Evolutionary conservation across 331 rosid genomes (phyloP), one percentile per base, ranked within the genome.

Genomic region (Ulmus americana): DNA sequence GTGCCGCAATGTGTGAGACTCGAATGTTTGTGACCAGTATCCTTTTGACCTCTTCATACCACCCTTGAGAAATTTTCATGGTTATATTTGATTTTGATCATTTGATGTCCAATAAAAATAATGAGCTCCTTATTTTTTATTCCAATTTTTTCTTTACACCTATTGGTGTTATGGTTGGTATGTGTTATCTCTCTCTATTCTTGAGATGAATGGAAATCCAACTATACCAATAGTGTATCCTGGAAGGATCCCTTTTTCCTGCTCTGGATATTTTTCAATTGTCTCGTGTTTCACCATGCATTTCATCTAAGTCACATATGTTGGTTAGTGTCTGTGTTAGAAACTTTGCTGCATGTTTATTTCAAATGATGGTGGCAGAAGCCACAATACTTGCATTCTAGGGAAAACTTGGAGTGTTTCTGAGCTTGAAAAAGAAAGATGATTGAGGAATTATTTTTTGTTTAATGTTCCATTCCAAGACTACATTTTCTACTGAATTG

Each of bases 11-110:
- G 18, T 89, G 97, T 2, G 97, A 94, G 82, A 94, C 98, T 74
- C 88, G 98, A 81, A 94, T 94, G 97, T 89, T 89, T 65, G 81
- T 94, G 44, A 94, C 97, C 61, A 70, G 95, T 89, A 89, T 94
- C 97, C 82, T 86, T 72, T 70, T 63, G 45, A 45, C 38, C 13
- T 61, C 61, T 70, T 56, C 56, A 39, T 20, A 65, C 43, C 61
- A 8, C 45, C 58, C 22, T 7, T 8, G n/a, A 65, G 57, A 39
- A 44, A 13, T 20, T 45, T 18, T 52, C 18, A 51, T 28, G 47
- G 39, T 45, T 10, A 5, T 67, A 14, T 55, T 28, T 28, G 0
- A 28, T 28, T 28, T 28, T 28, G 35, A 28, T 28, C 4, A 28
- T 28, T 28, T 28, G 4, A 28, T 28, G 35, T 28, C 35, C 35